These are phyloP conservation scores for Scortechinia acanthostroma DNA, from an alignment of 2,329 filamentous ascomycete genomes.

Conservation along the genomic window DNA sequence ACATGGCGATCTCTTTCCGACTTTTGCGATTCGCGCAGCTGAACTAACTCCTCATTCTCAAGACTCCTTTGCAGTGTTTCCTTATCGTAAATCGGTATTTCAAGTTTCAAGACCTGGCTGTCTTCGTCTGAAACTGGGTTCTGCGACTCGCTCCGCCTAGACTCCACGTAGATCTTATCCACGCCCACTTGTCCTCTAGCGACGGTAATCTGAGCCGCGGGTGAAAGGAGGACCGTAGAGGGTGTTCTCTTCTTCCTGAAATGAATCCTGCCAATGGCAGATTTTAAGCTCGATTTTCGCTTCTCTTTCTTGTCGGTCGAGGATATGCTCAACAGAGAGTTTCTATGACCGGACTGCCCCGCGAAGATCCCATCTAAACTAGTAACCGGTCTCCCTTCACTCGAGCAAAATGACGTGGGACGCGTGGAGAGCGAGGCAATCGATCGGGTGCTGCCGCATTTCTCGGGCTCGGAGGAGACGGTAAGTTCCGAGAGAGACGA, in stretches of 20 bases:
- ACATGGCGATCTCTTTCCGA: conserved; percentile 18
- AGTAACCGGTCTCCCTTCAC: background rate
- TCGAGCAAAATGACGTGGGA: background rate
- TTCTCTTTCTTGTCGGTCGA: background rate
- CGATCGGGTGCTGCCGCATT: background rate
- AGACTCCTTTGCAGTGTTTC: conserved; percentile 21
- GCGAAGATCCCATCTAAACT: too few species aligned
- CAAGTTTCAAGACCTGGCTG: background rate
- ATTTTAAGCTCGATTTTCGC: background rate
- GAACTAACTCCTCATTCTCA: conserved; percentile 16
- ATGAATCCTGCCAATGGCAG: background rate
- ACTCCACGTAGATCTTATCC: background rate
- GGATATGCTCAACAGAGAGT: background rate
- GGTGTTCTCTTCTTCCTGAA: background rate
- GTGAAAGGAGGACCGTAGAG: background rate
- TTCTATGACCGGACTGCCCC: background rate
- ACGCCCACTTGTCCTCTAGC: background rate
- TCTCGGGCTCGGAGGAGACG: background rate
- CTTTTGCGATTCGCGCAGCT: conserved; percentile 18
- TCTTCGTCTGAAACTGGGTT: background rate
- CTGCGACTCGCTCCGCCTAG: background rate
- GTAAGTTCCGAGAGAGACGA: background rate
- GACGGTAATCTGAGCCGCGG: background rate
- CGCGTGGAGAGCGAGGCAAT: background rate
- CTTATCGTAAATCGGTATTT: conserved; percentile 12